Evolutionary conservation across 2,329 filamentous ascomycete genomes (phyloP), one percentile per base, ranked within the genome.

Genomic region (Hymenoscyphus fructigenus): DNA sequence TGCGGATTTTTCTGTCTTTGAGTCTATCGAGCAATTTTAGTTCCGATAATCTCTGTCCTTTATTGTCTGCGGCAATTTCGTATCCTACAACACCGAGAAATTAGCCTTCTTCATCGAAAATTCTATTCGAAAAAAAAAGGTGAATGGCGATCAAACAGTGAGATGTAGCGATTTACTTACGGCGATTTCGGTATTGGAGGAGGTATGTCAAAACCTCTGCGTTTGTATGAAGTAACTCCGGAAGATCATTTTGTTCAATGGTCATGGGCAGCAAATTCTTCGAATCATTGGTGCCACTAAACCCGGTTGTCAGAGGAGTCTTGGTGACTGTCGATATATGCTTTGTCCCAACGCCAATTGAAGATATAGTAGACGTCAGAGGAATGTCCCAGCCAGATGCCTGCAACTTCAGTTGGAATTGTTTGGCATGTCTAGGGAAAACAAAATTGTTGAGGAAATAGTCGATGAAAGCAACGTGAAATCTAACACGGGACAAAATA

Each of bases 211-310:
- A 74, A 0, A 91, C 88, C 57, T 88, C 82, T 0, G 87, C 87
- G 64, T 88, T 90, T 0, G 87, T 90, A 57, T 89, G 85, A 0
- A 76, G 70, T 0, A 90, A 78, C 0, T 78, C 74, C 0, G 79
- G 76, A 0, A 92, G 78, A 65, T 92, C 88, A 0, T 84, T 75
- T 60, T 91, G 88, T 23, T 78, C 74, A 23, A 91, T 85, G 0
- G 81, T 86, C n/a, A 86, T 73, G 0, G 89, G 89, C 0, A 91
- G 75, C 38, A 89, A 78, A 0, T 76, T 77, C 44, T 82, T 79
- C 23, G 84, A 86, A 71, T 92, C 89, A 56, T 90, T 91, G 0
- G 90, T 92, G 0, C 89, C 89, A 7, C 86, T 89, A 72, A 93
- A 92, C 0, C 89, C 89, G 0, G 88, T 91, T 0, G 88, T 89